Conservation (phyloP, 2,329 filamentous ascomycete genomes). For the Penicillium sumatraense region DNA sequence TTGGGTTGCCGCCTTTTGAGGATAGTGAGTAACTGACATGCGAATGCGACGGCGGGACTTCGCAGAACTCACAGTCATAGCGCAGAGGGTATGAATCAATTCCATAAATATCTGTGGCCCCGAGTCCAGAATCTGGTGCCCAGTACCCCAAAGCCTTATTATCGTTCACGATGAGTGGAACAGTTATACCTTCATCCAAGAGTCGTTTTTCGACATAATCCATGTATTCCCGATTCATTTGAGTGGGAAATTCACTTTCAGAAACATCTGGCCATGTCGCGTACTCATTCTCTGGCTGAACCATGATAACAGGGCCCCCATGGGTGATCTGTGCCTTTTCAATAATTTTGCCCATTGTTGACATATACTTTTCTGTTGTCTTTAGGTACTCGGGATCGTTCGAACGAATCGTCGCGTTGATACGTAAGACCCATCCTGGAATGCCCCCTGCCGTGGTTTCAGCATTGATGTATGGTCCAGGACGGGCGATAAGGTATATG, state of each 20-base stretch:
- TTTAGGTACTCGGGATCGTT: constrained; percentile 63
- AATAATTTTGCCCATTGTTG: constrained; percentile 61
- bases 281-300: constrained; percentile 83
- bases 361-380: constrained; percentile 52
- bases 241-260: constrained; percentile 7
- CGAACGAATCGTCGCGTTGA: constrained; percentile 56
- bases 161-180: constrained; percentile 76
- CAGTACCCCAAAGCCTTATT: constrained; percentile 62
- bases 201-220: constrained; percentile 69
- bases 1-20: constrained; percentile 17
- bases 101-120: constrained; percentile 54
- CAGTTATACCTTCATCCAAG: constrained; percentile 67
- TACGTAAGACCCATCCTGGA: constrained; percentile 73
- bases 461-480: constrained; percentile 76
- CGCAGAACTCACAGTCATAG: constrained; percentile 24
- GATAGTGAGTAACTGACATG: neutral
- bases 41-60: too few species aligned
- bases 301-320: constrained; percentile 74
- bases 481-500: constrained; percentile 73
- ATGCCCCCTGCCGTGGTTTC: constrained; percentile 76
- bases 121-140: constrained; percentile 57
- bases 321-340: constrained; percentile 71
- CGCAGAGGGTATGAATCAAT: constrained; percentile 30
- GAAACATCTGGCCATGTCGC: constrained; percentile 41
- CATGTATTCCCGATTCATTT: constrained; percentile 66